Percentiles rank a stretch among this genome's conserved stretches.
phyloP scores from a whole-genome alignment of 768 basidiomycete genomes.

The Suillus subaureus region DNA sequence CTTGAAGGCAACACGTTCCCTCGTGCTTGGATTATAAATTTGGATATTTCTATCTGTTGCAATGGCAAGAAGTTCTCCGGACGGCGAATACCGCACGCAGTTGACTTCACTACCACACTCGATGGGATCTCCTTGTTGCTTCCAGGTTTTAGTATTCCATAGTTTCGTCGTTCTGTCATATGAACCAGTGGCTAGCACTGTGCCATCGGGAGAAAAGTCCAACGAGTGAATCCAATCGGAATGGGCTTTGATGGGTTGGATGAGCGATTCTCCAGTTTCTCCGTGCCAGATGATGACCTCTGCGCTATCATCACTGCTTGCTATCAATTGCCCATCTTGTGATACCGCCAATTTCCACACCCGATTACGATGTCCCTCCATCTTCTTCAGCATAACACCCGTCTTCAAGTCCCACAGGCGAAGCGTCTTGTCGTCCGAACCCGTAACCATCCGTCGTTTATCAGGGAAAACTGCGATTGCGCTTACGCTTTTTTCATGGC shows the following conservation, averaged over 20 bases:
- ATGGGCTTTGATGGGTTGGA: background rate
- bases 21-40: background rate
- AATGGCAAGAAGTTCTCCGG: background rate
- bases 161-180: accelerated
- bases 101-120: background rate
- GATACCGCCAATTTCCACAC: background rate
- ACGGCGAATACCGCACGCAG: background rate
- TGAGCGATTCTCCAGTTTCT: background rate
- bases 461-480: background rate
- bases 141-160: background rate
- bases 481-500: background rate
- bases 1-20: background rate
- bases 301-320: background rate
- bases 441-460: background rate
- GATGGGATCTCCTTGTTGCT: background rate
- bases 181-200: background rate
- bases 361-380: background rate
- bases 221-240: background rate
- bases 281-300: background rate
- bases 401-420: background rate
- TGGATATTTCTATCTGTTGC: background rate
- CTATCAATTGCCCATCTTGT: background rate
- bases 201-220: background rate
- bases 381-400: background rate
- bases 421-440: background rate